Evolutionary conservation across 1,284 basidiomycete genomes (phyloP).

Genomic region (Hemileia vastatrix): DNA sequence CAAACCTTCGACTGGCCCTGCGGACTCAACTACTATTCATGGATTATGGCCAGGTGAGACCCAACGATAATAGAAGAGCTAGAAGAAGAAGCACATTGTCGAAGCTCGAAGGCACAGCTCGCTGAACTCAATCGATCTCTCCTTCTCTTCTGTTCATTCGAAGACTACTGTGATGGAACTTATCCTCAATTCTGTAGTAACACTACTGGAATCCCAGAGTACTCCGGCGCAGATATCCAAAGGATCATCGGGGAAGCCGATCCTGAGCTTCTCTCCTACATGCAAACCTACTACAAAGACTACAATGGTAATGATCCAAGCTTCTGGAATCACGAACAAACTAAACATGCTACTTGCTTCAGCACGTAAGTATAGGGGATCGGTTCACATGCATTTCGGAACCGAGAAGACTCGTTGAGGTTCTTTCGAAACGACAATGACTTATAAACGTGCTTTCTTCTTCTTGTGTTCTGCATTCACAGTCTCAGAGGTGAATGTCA

Average conservation of each 20-base stretch:
- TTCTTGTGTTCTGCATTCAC: not conserved
- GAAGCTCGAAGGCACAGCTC: no score
- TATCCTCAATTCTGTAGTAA: conserved; percentile 58
- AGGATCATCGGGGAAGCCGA: conserved; percentile 55
- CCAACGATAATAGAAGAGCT: no score
- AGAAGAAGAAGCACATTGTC: no score
- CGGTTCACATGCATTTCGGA: not conserved
- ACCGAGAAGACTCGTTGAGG: no score
- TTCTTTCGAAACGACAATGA: no score
- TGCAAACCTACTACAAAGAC: conserved; percentile 49
- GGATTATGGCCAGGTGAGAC: conserved; percentile 66
- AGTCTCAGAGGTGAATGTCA: not conserved
- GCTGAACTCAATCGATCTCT: conserved; percentile 2
- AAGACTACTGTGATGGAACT: conserved; percentile 58
- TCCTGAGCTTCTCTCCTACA: conserved; percentile 56
- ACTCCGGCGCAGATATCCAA: conserved; percentile 55
- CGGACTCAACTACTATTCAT: conserved; percentile 63
- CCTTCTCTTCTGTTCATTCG: conserved; percentile 13
- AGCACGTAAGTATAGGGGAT: conserved; percentile 17
- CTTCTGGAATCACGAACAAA: conserved; percentile 38
- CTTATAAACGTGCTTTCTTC: not conserved
- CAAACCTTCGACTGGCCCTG: conserved; percentile 55
- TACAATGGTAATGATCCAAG: conserved; percentile 34
- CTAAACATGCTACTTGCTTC: no score
- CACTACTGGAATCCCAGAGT: conserved; percentile 54